Conservation (phyloP, 129 eudicot genomes). For the Tanacetum coccineum region DNA sequence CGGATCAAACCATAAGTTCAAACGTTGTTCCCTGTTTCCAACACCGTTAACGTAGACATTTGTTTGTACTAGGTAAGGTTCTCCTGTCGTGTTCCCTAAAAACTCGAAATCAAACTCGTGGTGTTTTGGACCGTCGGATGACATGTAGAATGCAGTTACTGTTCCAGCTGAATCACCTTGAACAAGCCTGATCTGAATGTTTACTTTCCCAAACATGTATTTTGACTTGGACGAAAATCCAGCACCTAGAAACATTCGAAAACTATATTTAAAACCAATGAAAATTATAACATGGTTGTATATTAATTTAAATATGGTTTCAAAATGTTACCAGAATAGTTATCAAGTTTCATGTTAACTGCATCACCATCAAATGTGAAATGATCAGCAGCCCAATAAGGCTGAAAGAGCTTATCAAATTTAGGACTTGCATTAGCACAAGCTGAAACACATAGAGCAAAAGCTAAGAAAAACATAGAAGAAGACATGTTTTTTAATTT, state of each 20-base stretch:
- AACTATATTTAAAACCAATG: too few species aligned
- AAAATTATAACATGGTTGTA: too few species aligned
- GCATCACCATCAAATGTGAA: conserved; percentile 65
- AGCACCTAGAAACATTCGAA: too few species aligned
- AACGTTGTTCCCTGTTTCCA: conserved; percentile 86
- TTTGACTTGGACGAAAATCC: conserved; percentile 88
- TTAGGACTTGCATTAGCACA: conserved; percentile 36
- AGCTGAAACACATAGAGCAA: conserved; percentile 11
- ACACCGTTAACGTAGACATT: conserved; percentile 92
- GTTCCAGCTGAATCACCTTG: conserved; percentile 98
- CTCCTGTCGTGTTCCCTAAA: conserved; percentile 83
- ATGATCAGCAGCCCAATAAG: conserved; percentile 85
- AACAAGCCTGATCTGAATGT: conserved; percentile 79
- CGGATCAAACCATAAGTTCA: conserved; percentile 96
- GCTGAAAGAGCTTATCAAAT: conserved; percentile 71
- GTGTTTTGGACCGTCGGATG: conserved; percentile 87
- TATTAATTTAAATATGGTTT: too few species aligned
- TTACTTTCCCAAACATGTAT: conserved; percentile 89
- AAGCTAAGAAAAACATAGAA: neutral
- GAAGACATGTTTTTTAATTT: neutral
- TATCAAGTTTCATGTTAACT: conserved; percentile 82
- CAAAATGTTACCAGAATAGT: conserved; percentile 88
- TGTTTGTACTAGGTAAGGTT: conserved; percentile 86
- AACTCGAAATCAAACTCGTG: conserved; percentile 96
- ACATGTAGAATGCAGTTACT: conserved; percentile 97